These are phyloP conservation scores for Vitis vinifera DNA, from an alignment of 164 flowering plant species.

Conservation along the genomic window ASM3070453v1 NC_081823.1:8005501-8006000, in stretches of 20 bases:
- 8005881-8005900: slow-evolving; percentile 33
- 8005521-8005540: slow-evolving; percentile 38
- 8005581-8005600: slow-evolving; percentile 38
- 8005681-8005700: slow-evolving; percentile 67
- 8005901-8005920: slow-evolving; percentile 27
- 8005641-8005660: slow-evolving; percentile 47
- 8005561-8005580: slow-evolving; percentile 29
- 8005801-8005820: slow-evolving; percentile 42
- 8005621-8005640: slow-evolving; percentile 56
- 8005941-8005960: slow-evolving; percentile 44
- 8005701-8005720: slow-evolving; percentile 50
- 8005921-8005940: slow-evolving; percentile 42
- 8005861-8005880: slow-evolving; percentile 50
- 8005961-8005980: slow-evolving; percentile 50
- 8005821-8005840: slow-evolving; percentile 38
- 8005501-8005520: slow-evolving; percentile 43
- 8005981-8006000: slow-evolving; percentile 65
- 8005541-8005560: slow-evolving; percentile 43
- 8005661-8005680: slow-evolving; percentile 59
- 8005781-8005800: slow-evolving; percentile 74
- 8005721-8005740: slow-evolving; percentile 47
- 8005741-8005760: slow-evolving; percentile 48
- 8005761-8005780: slow-evolving; percentile 67
- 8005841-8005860: slow-evolving; percentile 41
- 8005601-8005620: slow-evolving; percentile 50